Percentiles rank a stretch among this genome's conserved stretches.
These are phyloP conservation scores for Lophiotrema nucula DNA, from an alignment of 495 filamentous ascomycete genomes.

Conservation along the genomic window DNA sequence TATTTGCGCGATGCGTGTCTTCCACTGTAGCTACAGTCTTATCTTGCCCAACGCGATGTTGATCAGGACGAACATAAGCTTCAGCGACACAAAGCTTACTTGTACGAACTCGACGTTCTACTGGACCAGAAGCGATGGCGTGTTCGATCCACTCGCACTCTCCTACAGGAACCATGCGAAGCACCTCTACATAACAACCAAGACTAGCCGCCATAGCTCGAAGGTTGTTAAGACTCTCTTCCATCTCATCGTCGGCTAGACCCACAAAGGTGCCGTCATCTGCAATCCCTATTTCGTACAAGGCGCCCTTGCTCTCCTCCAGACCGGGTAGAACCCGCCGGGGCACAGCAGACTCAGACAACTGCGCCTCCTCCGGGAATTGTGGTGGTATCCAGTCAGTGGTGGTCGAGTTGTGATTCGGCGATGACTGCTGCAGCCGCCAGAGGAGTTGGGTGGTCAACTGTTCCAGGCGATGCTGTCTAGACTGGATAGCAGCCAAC, in stretches of 20 bases:
- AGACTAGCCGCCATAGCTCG: constrained; percentile 87
- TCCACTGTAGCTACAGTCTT: too few relatives aligned
- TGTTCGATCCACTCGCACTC: constrained; percentile 77
- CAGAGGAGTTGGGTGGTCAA: constrained; percentile 93
- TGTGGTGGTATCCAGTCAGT: constrained; percentile 68
- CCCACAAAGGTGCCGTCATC: constrained; percentile 93
- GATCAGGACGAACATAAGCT: constrained; percentile 65
- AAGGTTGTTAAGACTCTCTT: constrained; percentile 81
- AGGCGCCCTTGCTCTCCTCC: constrained; percentile 85
- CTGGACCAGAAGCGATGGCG: constrained; percentile 31
- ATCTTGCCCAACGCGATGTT: too few relatives aligned
- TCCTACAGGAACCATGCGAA: constrained; percentile 81
- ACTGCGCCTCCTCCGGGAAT: constrained; percentile 61
- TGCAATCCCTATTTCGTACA: constrained; percentile 95
- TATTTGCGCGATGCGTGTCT: too few relatives aligned
- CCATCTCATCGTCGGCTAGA: constrained; percentile 83
- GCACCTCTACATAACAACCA: constrained; percentile 81
- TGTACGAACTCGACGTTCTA: constrained; percentile 37
- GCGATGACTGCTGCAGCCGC: constrained; percentile 92
- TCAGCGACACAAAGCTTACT: constrained; percentile 85
- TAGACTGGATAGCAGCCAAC: constrained; percentile 55
- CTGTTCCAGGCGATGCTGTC: constrained; percentile 82
- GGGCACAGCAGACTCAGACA: constrained; percentile 57
- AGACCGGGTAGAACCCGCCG: constrained; percentile 72
- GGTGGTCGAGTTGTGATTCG: constrained; percentile 76